Percentiles rank a stretch among this genome's conserved stretches.
Conservation (phyloP, 2,329 filamentous ascomycete genomes). For the Cercospora zeae-maydis region DNA sequence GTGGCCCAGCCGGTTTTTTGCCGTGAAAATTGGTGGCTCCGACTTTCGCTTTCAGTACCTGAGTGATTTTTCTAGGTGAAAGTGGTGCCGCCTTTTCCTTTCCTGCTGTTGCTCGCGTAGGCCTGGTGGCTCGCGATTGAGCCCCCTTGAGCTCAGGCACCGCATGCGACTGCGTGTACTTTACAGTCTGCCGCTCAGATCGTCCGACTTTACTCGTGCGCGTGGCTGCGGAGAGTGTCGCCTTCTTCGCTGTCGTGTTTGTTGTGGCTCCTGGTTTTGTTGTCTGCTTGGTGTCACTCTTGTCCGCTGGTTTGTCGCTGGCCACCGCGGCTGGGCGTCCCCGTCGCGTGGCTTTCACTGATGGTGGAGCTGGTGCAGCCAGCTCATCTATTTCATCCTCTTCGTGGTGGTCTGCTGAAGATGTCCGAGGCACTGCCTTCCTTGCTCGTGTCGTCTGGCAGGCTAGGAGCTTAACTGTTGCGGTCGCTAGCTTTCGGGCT, state of each 20-base stretch:
- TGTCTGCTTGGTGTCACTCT: neutral
- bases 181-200: slow-evolving; percentile 3
- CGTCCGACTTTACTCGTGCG: slow-evolving; percentile 12
- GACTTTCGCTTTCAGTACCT: slow-evolving; percentile 28
- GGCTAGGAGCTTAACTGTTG: slow-evolving; percentile 12
- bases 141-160: slow-evolving; percentile 6
- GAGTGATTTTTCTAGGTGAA: slow-evolving; percentile 39
- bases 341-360: slow-evolving; percentile 13
- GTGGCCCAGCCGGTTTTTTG: slow-evolving; percentile 12
- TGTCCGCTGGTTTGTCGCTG: slow-evolving; percentile 11
- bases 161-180: slow-evolving; percentile 1
- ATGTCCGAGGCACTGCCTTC: slow-evolving; percentile 17
- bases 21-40: slow-evolving; percentile 10
- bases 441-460: slow-evolving; percentile 24
- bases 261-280: neutral
- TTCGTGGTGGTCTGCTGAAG: slow-evolving; percentile 5
- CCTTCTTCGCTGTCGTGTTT: neutral
- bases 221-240: neutral
- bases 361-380: slow-evolving; percentile 15
- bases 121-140: slow-evolving; percentile 18
- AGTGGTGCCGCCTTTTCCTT: slow-evolving; percentile 30
- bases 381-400: slow-evolving; percentile 19
- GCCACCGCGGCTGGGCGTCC: slow-evolving; percentile 16
- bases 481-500: slow-evolving; percentile 32
- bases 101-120: slow-evolving; percentile 25